Percentiles rank a stretch among this genome's conserved stretches.
These are phyloP conservation scores for Beauveria rudraprayagi DNA, from an alignment of 2,329 filamentous ascomycete genomes.

Conservation along the genomic window DNA sequence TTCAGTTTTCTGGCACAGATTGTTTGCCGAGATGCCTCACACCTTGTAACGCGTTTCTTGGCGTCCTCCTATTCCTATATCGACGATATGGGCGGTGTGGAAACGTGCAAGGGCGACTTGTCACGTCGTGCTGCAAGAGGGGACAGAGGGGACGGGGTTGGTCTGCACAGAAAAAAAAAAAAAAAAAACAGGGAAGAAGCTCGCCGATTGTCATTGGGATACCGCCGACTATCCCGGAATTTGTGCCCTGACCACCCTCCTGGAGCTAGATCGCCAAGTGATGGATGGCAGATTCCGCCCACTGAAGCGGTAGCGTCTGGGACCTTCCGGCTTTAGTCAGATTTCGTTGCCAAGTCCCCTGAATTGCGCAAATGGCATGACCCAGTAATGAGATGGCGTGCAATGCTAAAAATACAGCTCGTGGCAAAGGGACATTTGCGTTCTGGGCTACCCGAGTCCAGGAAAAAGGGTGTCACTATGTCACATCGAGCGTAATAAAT, in stretches of 20 bases:
- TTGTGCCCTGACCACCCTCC: neutral
- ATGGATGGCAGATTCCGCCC: slow-evolving; percentile 2
- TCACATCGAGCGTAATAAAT: neutral
- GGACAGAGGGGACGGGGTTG: too few species aligned
- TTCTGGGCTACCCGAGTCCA: neutral
- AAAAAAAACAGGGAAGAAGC: too few species aligned
- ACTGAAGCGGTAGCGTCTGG: neutral
- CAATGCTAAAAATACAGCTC: neutral
- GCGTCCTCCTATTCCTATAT: too few species aligned
- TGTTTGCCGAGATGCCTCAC: neutral
- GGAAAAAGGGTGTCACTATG: neutral
- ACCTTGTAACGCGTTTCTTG: too few species aligned
- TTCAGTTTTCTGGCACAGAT: too few species aligned
- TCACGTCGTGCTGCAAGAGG: too few species aligned
- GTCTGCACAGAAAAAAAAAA: too few species aligned
- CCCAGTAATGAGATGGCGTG: neutral
- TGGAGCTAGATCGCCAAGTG: slow-evolving; percentile 4
- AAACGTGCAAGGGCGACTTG: too few species aligned
- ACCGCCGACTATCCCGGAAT: neutral
- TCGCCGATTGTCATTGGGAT: too few species aligned
- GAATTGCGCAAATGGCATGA: neutral
- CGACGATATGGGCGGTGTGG: too few species aligned
- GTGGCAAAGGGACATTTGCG: neutral
- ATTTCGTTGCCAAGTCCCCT: neutral
- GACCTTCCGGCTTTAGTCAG: neutral